These are phyloP conservation scores for Puccinia hordei DNA, from an alignment of 1,284 basidiomycete species.

Conservation along the genomic window DNA sequence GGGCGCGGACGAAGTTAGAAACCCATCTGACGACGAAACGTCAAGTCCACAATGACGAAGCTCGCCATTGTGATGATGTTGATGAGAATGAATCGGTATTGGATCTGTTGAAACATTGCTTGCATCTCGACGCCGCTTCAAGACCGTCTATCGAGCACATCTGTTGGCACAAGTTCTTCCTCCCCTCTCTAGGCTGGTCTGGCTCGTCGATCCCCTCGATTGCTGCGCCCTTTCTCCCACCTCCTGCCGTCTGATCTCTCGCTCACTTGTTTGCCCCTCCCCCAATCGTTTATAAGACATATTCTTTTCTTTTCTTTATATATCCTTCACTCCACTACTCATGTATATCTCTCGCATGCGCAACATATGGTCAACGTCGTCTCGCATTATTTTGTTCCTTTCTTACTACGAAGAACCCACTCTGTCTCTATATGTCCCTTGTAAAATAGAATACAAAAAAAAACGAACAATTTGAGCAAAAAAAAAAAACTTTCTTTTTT, in stretches of 20 bases:
- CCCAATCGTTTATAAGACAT: no score
- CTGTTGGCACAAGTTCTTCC: constrained; percentile 74
- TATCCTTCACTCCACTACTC: no score
- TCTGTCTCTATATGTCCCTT: no score
- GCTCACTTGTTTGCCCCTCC: no score
- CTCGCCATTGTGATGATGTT: constrained; percentile 65
- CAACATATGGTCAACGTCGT: no score
- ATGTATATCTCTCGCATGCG: no score
- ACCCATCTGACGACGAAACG: constrained; percentile 60
- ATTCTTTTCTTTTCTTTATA: no score
- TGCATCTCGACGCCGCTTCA: constrained; percentile 70
- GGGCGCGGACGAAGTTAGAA: constrained; percentile 67
- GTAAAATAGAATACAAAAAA: no score
- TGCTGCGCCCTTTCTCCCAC: background rate
- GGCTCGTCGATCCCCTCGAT: constrained; percentile 17
- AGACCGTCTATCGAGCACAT: constrained; percentile 82
- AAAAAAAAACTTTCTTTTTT: no score
- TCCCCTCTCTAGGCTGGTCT: constrained; percentile 61
- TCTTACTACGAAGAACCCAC: no score
- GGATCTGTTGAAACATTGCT: constrained; percentile 74
- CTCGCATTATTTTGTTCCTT: no score
- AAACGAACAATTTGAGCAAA: no score
- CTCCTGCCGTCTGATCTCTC: background rate
- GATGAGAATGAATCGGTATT: constrained; percentile 59
- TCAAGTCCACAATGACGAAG: constrained; percentile 70